Evolutionary conservation across 2,329 filamentous ascomycete genomes (phyloP), one percentile per base, ranked within the genome.

Genomic region (Zasmidium angulare): DNA sequence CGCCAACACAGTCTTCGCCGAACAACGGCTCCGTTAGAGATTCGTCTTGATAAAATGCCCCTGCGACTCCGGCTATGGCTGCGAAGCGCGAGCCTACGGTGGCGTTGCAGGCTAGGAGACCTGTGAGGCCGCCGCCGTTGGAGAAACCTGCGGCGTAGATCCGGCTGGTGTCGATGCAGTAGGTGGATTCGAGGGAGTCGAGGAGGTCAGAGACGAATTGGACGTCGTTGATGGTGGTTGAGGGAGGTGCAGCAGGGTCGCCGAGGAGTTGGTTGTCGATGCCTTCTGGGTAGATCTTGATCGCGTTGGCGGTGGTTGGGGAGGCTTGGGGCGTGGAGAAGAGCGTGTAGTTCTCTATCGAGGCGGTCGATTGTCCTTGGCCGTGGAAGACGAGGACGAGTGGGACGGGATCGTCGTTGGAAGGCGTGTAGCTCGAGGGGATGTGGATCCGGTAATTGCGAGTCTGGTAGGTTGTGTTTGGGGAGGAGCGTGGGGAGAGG

Each of bases 61-160:
- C 78, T 1, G 77, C 76, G 10, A 79, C 76, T 1, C 75, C 69
- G 1, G 78, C 79, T 56, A 81, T 80, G 0, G 79, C 79, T 10
- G 79, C 79, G 46, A 81, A 58, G 3, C 75, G 10, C 70, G 69
- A 11, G 64, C 68, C 3, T 74, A 75, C 2, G 74, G 63, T 66
- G 1, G 71, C 58, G 46, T 78, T 73, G 64, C 79, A 83, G 2
- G 80, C 78, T 6, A 82, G 76, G 1, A 77, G 63, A 20, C 74
- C 76, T 2, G 75, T 76, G 23, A 80, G 81, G 1, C 80, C 83
- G 1, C 80, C 83, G 2, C 81, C 82, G 46, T 85, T 83, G 60
- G 76, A 84, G 62, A 84, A 82, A 49, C 79, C 79, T 0, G 74
- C 71, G 6, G 74, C 74, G 57, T 80, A 81, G 24, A 82, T 71